Conservation (phyloP, 1,284 basidiomycete species). For the Tausonia pullulans region DNA sequence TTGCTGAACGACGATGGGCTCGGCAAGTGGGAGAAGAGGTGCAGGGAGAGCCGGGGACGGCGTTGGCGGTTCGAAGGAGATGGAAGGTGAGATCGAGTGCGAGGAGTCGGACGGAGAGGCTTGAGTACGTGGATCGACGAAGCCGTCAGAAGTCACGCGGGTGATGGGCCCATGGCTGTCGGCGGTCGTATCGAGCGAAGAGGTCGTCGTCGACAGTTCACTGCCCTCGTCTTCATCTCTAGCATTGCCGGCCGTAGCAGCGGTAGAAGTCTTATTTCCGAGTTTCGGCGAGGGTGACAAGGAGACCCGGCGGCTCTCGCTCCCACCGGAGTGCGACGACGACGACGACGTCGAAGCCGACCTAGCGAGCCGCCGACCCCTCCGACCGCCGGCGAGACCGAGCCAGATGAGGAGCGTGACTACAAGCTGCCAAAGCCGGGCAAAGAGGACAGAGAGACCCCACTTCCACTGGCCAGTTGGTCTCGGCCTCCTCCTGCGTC, state of each 20-base stretch:
- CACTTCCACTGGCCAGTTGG: no score
- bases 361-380: background rate
- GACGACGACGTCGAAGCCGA: background rate
- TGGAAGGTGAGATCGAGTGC: no score
- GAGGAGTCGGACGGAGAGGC: background rate
- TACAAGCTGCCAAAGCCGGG: background rate
- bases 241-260: no score
- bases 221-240: background rate
- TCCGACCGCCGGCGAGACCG: background rate
- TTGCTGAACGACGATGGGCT: no score
- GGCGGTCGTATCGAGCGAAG: background rate
- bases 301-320: background rate
- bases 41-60: no score
- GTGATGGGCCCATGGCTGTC: no score
- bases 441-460: background rate
- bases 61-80: no score
- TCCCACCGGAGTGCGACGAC: background rate
- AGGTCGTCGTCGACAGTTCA: background rate
- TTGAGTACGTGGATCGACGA: background rate
- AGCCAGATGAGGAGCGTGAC: background rate
- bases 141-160: no score
- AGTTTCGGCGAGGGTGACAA: no score
- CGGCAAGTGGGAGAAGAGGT: no score
- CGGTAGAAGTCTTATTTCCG: no score
- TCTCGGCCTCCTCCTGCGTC: no score